These are phyloP conservation scores for Debaryomyces fabryi DNA, from an alignment of 1,139 yeast species.

Conservation along the genomic window DNA sequence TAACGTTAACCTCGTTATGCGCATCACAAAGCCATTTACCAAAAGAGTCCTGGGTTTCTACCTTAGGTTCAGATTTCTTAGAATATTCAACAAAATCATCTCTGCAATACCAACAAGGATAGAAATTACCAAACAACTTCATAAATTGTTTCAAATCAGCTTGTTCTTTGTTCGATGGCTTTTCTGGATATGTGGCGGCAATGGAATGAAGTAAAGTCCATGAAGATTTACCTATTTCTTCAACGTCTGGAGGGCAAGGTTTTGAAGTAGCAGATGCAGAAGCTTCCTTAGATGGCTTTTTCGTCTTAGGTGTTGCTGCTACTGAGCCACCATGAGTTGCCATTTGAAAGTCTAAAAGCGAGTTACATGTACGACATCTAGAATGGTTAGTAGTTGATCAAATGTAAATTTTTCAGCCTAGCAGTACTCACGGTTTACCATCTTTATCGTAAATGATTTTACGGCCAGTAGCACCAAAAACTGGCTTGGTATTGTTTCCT, in stretches of 20 bases:
- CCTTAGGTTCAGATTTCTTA: slow-evolving; percentile 62
- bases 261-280: slow-evolving; percentile 27
- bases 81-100: slow-evolving; percentile 75
- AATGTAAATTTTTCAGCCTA: slow-evolving; percentile 6
- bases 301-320: slow-evolving; percentile 16
- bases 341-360: slow-evolving; percentile 72
- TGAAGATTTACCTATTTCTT: slow-evolving; percentile 76
- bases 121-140: slow-evolving; percentile 71
- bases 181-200: slow-evolving; percentile 86
- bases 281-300: slow-evolving; percentile 8
- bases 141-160: slow-evolving; percentile 72
- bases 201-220: slow-evolving; percentile 93
- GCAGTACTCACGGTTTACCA: slow-evolving; percentile 79
- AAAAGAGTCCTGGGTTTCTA: slow-evolving; percentile 71
- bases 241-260: slow-evolving; percentile 88
- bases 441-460: slow-evolving; percentile 79
- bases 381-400: slow-evolving; percentile 20
- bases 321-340: slow-evolving; percentile 40
- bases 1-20: slow-evolving; percentile 85
- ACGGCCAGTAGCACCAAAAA: slow-evolving; percentile 61
- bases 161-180: slow-evolving; percentile 64
- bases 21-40: slow-evolving; percentile 95
- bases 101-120: slow-evolving; percentile 97
- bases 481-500: slow-evolving; percentile 30
- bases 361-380: slow-evolving; percentile 84